phyloP scores from a whole-genome alignment of 345 rosid genomes.

The Isatis tinctoria region DNA sequence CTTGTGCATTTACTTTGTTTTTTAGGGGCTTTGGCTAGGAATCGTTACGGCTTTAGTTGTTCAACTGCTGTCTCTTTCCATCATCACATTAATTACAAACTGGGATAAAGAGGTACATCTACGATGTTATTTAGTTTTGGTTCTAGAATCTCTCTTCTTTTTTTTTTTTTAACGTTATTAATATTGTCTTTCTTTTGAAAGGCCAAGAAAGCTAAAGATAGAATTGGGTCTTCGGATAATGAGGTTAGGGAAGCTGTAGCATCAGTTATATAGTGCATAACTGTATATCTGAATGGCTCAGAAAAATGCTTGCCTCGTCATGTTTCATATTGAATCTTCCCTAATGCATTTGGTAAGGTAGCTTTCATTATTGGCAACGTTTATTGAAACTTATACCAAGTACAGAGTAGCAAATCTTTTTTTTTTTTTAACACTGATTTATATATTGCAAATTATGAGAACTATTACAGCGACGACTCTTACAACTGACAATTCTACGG shows the following conservation, averaged over 20 bases:
- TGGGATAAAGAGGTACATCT: background rate
- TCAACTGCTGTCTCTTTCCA: background rate
- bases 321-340: background rate
- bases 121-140: background rate
- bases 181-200: background rate
- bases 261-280: background rate
- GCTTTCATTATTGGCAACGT: background rate
- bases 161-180: too few relatives aligned
- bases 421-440: too few relatives aligned
- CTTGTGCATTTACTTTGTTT: background rate
- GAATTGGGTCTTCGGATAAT: background rate
- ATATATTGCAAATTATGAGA: too few relatives aligned
- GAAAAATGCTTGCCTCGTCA: background rate
- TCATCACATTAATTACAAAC: background rate
- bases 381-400: background rate
- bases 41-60: background rate
- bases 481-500: too few relatives aligned
- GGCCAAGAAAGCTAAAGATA: slow-evolving; percentile 12
- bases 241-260: background rate
- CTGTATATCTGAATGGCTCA: background rate
- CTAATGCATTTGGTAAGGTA: background rate
- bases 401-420: too few relatives aligned
- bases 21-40: background rate
- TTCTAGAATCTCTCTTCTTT: too few relatives aligned
- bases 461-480: too few relatives aligned